Evolutionary conservation across 441 rosid species (phyloP).

Genomic region (Flueggea neowawraea): DNA sequence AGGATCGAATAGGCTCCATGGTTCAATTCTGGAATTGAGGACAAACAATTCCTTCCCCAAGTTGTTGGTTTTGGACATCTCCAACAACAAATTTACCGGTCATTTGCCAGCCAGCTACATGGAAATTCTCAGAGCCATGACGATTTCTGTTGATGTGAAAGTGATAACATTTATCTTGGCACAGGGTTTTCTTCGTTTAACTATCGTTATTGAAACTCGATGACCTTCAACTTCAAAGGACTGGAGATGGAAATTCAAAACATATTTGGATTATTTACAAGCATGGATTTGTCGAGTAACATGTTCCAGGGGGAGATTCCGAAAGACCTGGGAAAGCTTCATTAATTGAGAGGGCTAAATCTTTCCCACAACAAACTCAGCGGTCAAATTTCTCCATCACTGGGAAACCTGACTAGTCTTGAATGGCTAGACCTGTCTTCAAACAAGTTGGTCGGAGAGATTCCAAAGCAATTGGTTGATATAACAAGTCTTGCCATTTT

Average conservation of each 20-base stretch:
- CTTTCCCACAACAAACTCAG: conserved; percentile 14
- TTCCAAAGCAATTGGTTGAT: conserved; percentile 6
- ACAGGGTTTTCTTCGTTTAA: neutral
- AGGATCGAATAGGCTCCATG: neutral
- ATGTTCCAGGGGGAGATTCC: conserved; percentile 22
- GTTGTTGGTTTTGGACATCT: neutral
- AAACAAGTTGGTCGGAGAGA: conserved; percentile 8
- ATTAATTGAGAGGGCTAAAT: conserved; percentile 7
- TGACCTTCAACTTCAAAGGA: conserved; percentile 8
- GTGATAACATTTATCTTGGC: neutral
- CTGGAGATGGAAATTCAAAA: neutral
- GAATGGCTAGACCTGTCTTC: conserved; percentile 20
- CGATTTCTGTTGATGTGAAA: neutral
- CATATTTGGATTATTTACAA: neutral
- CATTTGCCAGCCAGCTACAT: conserved; percentile 2
- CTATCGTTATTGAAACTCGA: neutral
- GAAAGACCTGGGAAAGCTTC: neutral
- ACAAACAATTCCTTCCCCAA: neutral
- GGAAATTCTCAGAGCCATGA: neutral
- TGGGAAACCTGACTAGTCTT: conserved; percentile 5
- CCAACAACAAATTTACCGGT: neutral
- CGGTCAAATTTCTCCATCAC: conserved; percentile 8
- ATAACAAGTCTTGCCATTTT: conserved; percentile 6
- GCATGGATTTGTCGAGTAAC: conserved; percentile 17
- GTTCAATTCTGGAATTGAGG: neutral